A percentile compares a stretch with the other conserved stretches of the same genome.
Evolutionary conservation across 331 rosid genomes (phyloP).

Genomic region (Stylosanthes scabra): DNA sequence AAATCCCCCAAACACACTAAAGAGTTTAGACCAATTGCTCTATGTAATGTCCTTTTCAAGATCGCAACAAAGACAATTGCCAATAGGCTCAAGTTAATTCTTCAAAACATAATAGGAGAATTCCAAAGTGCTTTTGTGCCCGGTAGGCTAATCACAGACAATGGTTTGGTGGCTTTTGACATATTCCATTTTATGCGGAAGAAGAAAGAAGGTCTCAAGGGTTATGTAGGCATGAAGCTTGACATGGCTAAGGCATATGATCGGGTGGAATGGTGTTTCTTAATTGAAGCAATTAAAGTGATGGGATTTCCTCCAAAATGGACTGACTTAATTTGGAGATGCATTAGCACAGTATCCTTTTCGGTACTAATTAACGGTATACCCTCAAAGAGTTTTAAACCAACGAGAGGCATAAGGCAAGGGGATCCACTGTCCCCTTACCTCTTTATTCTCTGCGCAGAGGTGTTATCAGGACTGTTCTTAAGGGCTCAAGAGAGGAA

Average conservation of each 20-base stretch:
- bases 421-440: neutral
- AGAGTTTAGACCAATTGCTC: neutral
- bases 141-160: neutral
- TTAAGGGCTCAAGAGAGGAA: too few relatives aligned
- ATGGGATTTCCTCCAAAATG: neutral
- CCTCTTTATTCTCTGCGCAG: too few relatives aligned
- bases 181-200: too few relatives aligned
- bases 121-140: neutral
- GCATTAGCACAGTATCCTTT: neutral
- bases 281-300: fast-evolving
- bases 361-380: neutral
- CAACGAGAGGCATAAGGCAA: too few relatives aligned
- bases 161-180: neutral
- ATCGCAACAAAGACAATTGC: neutral
- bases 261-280: neutral
- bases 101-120: neutral
- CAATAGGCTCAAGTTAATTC: neutral
- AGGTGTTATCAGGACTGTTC: too few relatives aligned
- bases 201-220: neutral
- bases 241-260: neutral
- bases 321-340: too few relatives aligned
- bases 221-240: too few relatives aligned
- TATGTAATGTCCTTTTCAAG: neutral
- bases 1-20: neutral
- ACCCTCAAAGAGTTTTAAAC: neutral